phyloP scores from a whole-genome alignment of 768 basidiomycete genomes.

The Megacollybia marginata region DNA sequence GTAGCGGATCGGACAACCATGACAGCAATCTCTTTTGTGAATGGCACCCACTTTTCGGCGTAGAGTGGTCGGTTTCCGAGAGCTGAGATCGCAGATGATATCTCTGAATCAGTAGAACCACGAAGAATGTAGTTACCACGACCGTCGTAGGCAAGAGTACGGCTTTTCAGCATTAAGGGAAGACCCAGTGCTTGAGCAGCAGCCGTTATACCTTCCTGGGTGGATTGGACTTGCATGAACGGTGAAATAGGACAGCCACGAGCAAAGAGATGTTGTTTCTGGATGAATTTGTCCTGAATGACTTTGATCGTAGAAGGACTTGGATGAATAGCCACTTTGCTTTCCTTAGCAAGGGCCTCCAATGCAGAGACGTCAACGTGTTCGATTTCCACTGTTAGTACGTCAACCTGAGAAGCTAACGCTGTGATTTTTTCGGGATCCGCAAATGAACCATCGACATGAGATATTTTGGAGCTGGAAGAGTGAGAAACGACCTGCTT shows the following conservation, averaged over 20 bases:
- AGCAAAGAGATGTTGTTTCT: constrained; percentile 76
- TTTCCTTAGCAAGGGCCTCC: constrained; percentile 41
- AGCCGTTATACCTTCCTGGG: constrained; percentile 39
- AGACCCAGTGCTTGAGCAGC: constrained; percentile 61
- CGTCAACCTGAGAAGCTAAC: constrained; percentile 73
- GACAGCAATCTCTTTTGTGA: constrained; percentile 86
- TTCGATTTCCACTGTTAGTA: constrained; percentile 95
- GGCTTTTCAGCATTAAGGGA: constrained; percentile 92
- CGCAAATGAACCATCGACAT: constrained; percentile 86
- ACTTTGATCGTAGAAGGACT: constrained; percentile 72
- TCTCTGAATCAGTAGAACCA: constrained; percentile 39
- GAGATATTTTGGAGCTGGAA: constrained; percentile 34
- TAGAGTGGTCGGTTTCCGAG: constrained; percentile 74
- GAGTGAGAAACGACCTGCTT: constrained; percentile 75
- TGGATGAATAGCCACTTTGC: constrained; percentile 55
- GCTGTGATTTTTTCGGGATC: constrained; percentile 72
- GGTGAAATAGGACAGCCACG: constrained; percentile 46
- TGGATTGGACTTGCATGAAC: constrained; percentile 54
- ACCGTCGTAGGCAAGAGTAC: constrained; percentile 95
- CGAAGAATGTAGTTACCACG: constrained; percentile 83
- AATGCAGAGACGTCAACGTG: constrained; percentile 82
- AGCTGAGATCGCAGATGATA: constrained; percentile 41
- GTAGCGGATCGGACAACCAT: constrained; percentile 84
- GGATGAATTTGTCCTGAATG: constrained; percentile 81
- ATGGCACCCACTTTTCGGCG: constrained; percentile 91